Conservation (phyloP, 148 eudicot genomes). For the Cornus controversa region DNA sequence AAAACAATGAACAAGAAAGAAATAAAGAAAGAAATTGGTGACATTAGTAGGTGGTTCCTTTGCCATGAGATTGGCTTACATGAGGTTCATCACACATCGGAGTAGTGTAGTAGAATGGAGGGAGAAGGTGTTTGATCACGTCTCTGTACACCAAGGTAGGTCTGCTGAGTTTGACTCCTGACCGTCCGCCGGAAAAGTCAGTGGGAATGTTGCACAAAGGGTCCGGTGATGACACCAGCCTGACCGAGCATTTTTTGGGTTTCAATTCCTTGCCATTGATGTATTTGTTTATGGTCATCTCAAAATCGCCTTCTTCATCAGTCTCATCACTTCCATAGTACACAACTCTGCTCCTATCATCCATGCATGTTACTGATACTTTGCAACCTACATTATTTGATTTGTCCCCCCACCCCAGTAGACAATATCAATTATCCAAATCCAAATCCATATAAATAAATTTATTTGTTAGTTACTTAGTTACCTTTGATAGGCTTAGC, state of each 20-base stretch:
- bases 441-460: too few relatives aligned
- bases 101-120: constrained; percentile 72
- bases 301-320: constrained; percentile 54
- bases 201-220: constrained; percentile 59
- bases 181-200: constrained; percentile 50
- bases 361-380: constrained; percentile 76
- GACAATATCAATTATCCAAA: neutral
- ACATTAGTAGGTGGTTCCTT: constrained; percentile 12
- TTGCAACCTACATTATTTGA: constrained; percentile 30
- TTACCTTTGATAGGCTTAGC: constrained; percentile 62
- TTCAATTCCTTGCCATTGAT: constrained; percentile 44
- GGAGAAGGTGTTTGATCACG: constrained; percentile 46
- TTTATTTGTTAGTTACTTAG: neutral
- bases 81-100: constrained; percentile 70
- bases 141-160: constrained; percentile 54
- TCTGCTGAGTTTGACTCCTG: constrained; percentile 56
- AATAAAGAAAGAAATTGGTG: neutral
- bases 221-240: constrained; percentile 72
- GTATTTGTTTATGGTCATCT: constrained; percentile 37
- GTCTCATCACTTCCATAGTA: constrained; percentile 67
- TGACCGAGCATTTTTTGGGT: constrained; percentile 49
- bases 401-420: neutral
- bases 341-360: constrained; percentile 39
- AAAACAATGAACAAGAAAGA: constrained; percentile 7
- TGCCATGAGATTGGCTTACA: constrained; percentile 3